A percentile compares a stretch with the other conserved stretches of the same genome.
These are phyloP conservation scores for Colletotrichum aenigma DNA, from an alignment of 2,329 filamentous ascomycete species.

Conservation along the genomic window DNA sequence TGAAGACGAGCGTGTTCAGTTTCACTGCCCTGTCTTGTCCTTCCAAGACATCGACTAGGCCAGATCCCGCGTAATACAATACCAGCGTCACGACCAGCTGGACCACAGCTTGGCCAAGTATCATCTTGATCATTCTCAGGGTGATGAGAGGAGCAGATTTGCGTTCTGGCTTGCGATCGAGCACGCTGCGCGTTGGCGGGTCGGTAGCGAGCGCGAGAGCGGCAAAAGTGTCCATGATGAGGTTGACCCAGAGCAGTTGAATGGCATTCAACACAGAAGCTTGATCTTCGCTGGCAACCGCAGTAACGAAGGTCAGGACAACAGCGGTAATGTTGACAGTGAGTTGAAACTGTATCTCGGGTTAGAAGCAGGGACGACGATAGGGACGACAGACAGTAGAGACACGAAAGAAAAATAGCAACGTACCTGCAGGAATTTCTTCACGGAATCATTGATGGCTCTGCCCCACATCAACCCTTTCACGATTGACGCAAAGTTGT, in stretches of 20 bases:
- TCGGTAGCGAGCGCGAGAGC: conserved; percentile 50
- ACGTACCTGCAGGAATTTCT: conserved; percentile 64
- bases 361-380: conserved; percentile 28
- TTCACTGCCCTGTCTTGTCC: conserved; percentile 39
- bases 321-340: conserved; percentile 68
- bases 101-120: conserved; percentile 65
- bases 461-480: conserved; percentile 67
- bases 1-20: conserved; percentile 76
- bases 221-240: conserved; percentile 69
- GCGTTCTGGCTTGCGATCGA: conserved; percentile 52
- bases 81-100: conserved; percentile 60
- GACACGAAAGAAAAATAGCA: background rate
- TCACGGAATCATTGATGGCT: conserved; percentile 66
- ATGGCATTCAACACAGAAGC: conserved; percentile 63
- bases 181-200: conserved; percentile 33
- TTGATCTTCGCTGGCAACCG: conserved; percentile 54
- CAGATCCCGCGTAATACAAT: conserved; percentile 10
- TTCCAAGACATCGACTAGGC: conserved; percentile 25
- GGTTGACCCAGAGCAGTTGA: conserved; percentile 66
- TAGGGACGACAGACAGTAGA: background rate
- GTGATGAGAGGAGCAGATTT: conserved; percentile 19
- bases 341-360: conserved; percentile 49
- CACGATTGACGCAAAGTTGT: conserved; percentile 68
- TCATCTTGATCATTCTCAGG: conserved; percentile 64
- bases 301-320: conserved; percentile 65